Evolutionary conservation across 495 filamentous ascomycete genomes (phyloP).

Genomic region (Lasiosphaeria miniovina): DNA sequence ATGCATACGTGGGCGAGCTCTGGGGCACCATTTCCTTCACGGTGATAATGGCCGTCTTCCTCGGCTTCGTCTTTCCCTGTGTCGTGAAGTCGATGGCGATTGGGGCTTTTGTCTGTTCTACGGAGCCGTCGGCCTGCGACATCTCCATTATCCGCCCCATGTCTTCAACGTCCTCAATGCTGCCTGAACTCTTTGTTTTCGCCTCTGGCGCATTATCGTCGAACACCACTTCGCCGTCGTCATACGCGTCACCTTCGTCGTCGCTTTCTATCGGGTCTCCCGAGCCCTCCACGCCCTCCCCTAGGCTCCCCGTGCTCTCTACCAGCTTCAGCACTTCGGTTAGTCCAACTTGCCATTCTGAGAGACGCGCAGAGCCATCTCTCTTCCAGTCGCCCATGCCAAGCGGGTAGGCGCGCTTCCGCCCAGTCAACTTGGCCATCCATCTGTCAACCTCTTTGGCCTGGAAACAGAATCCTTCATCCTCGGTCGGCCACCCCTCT

Average conservation of each 20-base stretch:
- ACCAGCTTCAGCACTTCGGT: slow-evolving; percentile 65
- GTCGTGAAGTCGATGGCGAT: slow-evolving; percentile 88
- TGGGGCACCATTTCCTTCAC: slow-evolving; percentile 92
- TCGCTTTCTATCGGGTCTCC: slow-evolving; percentile 82
- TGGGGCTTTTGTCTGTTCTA: slow-evolving; percentile 34
- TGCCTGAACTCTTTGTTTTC: slow-evolving; percentile 43
- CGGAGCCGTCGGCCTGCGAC: slow-evolving; percentile 36
- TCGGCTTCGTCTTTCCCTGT: slow-evolving; percentile 46
- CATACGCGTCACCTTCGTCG: slow-evolving; percentile 59
- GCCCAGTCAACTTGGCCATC: slow-evolving; percentile 86
- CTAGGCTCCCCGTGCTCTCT: slow-evolving; percentile 58
- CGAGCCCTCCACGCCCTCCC: slow-evolving; percentile 77
- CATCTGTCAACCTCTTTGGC: slow-evolving; percentile 86
- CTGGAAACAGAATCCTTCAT: slow-evolving; percentile 88
- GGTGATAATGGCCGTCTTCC: slow-evolving; percentile 39
- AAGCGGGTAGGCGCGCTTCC: slow-evolving; percentile 75
- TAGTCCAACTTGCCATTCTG: slow-evolving; percentile 77
- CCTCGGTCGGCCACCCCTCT: slow-evolving; percentile 85
- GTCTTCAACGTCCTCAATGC: slow-evolving; percentile 79
- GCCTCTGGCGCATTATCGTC: slow-evolving; percentile 36
- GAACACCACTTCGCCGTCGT: slow-evolving; percentile 57
- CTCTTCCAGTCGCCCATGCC: slow-evolving; percentile 83
- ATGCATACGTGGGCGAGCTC: slow-evolving; percentile 77
- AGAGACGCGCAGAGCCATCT: slow-evolving; percentile 59
- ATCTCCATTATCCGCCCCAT: slow-evolving; percentile 62